These are phyloP conservation scores for Zelopaecilomyces penicillatus DNA, from an alignment of 2,329 filamentous ascomycete species.

Conservation along the genomic window DNA sequence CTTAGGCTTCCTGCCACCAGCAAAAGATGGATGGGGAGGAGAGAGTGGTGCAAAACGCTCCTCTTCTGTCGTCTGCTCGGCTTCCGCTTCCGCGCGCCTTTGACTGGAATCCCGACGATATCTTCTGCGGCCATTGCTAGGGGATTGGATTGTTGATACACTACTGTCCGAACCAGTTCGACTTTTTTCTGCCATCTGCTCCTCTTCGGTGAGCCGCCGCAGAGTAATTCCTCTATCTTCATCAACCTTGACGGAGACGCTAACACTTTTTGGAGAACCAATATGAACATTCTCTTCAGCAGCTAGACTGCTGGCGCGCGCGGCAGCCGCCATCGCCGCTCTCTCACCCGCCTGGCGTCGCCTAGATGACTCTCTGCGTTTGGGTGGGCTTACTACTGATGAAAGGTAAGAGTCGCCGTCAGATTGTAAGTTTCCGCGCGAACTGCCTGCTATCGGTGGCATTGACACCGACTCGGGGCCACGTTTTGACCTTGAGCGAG, in stretches of 20 bases:
- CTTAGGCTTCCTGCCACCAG: slow-evolving; percentile 41
- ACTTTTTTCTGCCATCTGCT: slow-evolving; percentile 38
- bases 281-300: slow-evolving; percentile 37
- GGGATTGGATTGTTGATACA: slow-evolving; percentile 47
- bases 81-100: slow-evolving; percentile 36
- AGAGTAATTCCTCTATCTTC: slow-evolving; percentile 53
- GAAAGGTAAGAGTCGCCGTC: slow-evolving; percentile 24
- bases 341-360: slow-evolving; percentile 37
- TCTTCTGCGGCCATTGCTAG: slow-evolving; percentile 32
- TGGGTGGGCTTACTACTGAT: slow-evolving; percentile 25
- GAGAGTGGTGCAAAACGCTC: slow-evolving; percentile 37
- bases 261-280: slow-evolving; percentile 34
- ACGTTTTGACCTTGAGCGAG: slow-evolving; percentile 21
- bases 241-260: slow-evolving; percentile 53
- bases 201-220: slow-evolving; percentile 52
- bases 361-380: slow-evolving; percentile 37
- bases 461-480: slow-evolving; percentile 33
- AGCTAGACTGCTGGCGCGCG: slow-evolving; percentile 39
- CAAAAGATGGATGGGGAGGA: slow-evolving; percentile 50
- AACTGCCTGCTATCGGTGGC: slow-evolving; percentile 47
- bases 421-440: slow-evolving; percentile 32
- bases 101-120: slow-evolving; percentile 48
- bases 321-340: slow-evolving; percentile 39
- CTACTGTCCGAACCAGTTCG: slow-evolving; percentile 47
- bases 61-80: slow-evolving; percentile 36